Evolutionary conservation across 805 yeast species (phyloP).

Genomic region (Zygosaccharomyces lentus): DNA sequence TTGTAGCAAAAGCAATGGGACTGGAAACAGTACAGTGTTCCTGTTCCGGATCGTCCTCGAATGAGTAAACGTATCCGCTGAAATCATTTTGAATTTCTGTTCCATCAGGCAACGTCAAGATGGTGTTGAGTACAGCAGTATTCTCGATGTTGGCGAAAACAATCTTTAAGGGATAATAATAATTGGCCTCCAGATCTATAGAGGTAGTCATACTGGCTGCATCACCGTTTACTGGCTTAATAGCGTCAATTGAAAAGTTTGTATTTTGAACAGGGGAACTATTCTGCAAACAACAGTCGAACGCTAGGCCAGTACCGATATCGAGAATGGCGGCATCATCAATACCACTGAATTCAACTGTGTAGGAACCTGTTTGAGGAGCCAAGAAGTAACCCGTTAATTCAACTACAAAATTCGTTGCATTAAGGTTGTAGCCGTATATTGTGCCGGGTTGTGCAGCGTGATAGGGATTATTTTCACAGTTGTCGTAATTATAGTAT

Average conservation of each 20-base stretch:
- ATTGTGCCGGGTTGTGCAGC: slow-evolving; percentile 1
- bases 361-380: slow-evolving; percentile 31
- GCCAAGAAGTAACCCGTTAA: slow-evolving; percentile 32
- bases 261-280: not conserved
- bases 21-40: slow-evolving; percentile 5
- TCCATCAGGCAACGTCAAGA: slow-evolving; percentile 13
- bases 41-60: slow-evolving; percentile 2
- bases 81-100: slow-evolving; percentile 6
- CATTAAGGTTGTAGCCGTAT: slow-evolving; percentile 17
- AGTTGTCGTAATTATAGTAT: not conserved
- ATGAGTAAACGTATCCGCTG: slow-evolving; percentile 11
- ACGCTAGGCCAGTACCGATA: slow-evolving; percentile 33
- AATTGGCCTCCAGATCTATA: slow-evolving; percentile 9
- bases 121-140: slow-evolving; percentile 8
- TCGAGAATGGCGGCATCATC: slow-evolving; percentile 36
- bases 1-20: slow-evolving; percentile 6
- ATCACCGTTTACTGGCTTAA: slow-evolving; percentile 6
- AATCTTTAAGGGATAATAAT: slow-evolving; percentile 20
- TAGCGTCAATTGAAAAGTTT: slow-evolving; percentile 9
- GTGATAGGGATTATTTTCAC: not conserved
- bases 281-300: slow-evolving; percentile 32
- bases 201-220: not conserved
- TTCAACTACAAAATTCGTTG: slow-evolving; percentile 25
- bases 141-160: slow-evolving; percentile 15
- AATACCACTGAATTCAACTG: slow-evolving; percentile 19